Conservation (phyloP, 2,329 filamentous ascomycete species). For the Aureobasidium sp. region DNA sequence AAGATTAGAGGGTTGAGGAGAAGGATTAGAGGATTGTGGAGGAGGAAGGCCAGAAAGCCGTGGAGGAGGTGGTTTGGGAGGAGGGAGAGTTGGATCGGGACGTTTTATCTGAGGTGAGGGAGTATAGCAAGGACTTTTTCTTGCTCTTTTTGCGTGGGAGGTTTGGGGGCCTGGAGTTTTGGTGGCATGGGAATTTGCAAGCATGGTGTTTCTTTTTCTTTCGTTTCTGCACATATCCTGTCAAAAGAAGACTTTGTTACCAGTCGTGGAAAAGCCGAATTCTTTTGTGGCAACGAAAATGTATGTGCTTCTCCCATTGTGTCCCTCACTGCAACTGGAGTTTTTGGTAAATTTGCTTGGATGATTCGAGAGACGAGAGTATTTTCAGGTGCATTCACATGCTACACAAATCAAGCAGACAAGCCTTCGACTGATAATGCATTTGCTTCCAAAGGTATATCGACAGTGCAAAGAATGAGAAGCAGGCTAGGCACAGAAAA, state of each 20-base stretch:
- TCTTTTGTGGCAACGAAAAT: too few relatives aligned
- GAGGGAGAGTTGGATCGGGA: conserved; percentile 14
- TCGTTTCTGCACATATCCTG: not conserved
- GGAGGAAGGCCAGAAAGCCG: not conserved
- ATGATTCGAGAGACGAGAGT: too few relatives aligned
- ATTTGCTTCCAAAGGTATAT: not conserved
- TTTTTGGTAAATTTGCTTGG: too few relatives aligned
- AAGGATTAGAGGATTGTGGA: not conserved
- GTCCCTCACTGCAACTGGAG: too few relatives aligned
- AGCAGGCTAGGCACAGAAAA: not conserved
- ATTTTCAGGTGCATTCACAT: not conserved
- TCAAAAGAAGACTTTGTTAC: not conserved
- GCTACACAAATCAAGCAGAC: not conserved
- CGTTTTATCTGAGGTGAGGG: not conserved
- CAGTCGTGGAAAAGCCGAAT: not conserved
- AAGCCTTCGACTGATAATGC: not conserved
- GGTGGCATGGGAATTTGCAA: not conserved
- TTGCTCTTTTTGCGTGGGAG: not conserved
- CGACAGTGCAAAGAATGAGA: not conserved
- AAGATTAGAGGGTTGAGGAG: not conserved
- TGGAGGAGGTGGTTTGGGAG: not conserved
- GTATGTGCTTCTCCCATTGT: too few relatives aligned
- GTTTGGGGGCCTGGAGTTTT: not conserved
- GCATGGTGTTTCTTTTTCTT: not conserved
- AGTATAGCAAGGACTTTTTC: not conserved